phyloP scores from a whole-genome alignment of 352 stramenopile genomes.

The Blastocystis sp. region DNA sequence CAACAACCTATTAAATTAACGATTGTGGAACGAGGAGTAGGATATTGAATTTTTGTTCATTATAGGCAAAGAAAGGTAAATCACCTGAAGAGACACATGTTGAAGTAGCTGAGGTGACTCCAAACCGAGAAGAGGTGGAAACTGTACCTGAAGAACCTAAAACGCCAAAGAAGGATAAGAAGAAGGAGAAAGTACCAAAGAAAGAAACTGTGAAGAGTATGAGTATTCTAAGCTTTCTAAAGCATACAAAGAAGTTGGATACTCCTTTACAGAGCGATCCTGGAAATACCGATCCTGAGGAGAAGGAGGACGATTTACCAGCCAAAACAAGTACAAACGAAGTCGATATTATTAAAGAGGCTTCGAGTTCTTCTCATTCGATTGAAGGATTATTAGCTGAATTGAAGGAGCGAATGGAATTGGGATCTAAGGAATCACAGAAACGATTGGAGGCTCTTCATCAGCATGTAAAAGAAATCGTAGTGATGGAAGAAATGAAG shows the following conservation, averaged over 20 bases:
- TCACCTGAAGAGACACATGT: neutral
- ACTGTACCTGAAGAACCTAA: neutral
- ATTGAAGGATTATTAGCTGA: neutral
- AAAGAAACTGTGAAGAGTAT: constrained; percentile 42
- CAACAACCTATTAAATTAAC: neutral
- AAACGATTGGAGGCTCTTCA: neutral
- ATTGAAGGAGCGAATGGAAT: neutral
- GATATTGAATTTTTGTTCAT: neutral
- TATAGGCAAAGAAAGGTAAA: constrained; percentile 34
- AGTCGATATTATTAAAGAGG: neutral
- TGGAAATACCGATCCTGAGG: neutral
- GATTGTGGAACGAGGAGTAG: constrained; percentile 14
- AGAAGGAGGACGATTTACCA: neutral
- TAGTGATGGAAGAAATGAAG: neutral
- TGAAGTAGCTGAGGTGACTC: neutral
- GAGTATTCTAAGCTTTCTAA: constrained; percentile 52
- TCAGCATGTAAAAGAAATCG: neutral
- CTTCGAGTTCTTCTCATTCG: neutral
- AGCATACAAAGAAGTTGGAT: constrained; percentile 19
- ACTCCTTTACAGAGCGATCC: neutral
- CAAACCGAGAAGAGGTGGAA: neutral
- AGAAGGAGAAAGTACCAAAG: constrained; percentile 18
- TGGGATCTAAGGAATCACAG: neutral
- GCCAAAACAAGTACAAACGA: neutral
- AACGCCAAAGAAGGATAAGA: neutral